phyloP scores from a whole-genome alignment of 2,329 filamentous ascomycete species.

The Lecanosticta acicola region DNA sequence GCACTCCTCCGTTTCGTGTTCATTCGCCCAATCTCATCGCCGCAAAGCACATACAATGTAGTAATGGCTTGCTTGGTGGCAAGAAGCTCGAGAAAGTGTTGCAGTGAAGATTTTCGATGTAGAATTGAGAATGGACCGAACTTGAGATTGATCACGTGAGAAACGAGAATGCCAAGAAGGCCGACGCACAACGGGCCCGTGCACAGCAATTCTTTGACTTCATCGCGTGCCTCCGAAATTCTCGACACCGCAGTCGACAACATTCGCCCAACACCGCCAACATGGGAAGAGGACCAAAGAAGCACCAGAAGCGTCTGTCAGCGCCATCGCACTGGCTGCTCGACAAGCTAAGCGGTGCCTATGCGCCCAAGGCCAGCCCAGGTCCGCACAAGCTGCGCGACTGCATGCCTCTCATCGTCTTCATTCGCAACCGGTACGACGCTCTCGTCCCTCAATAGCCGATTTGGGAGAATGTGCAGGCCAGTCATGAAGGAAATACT shows the following conservation, averaged over 20 bases:
- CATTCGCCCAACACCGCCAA: slow-evolving; percentile 39
- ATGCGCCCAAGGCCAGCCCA: slow-evolving; percentile 61
- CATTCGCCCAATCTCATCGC: too few species aligned
- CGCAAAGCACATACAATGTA: too few species aligned
- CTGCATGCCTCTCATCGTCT: slow-evolving; percentile 97
- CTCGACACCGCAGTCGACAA: slow-evolving; percentile 12
- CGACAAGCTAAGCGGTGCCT: slow-evolving; percentile 91
- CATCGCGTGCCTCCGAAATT: too few species aligned
- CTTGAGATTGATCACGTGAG: too few species aligned
- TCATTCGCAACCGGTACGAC: slow-evolving; percentile 69
- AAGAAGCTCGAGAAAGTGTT: too few species aligned
- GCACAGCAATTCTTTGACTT: too few species aligned
- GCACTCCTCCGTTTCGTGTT: too few species aligned
- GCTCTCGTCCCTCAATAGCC: not conserved
- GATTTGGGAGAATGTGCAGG: not conserved
- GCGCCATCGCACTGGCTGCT: slow-evolving; percentile 99
- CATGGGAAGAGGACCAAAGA: slow-evolving; percentile 58
- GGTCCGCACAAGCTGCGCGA: slow-evolving; percentile 99
- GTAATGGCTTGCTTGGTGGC: too few species aligned
- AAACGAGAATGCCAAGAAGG: too few species aligned
- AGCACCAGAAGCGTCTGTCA: slow-evolving; percentile 98
- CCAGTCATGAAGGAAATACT: slow-evolving; percentile 1
- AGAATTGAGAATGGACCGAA: too few species aligned
- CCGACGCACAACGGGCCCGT: not conserved
- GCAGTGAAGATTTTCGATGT: too few species aligned